phyloP scores from a whole-genome alignment of 2,329 filamentous ascomycete genomes.

The Boeremia lycopersici region DNA sequence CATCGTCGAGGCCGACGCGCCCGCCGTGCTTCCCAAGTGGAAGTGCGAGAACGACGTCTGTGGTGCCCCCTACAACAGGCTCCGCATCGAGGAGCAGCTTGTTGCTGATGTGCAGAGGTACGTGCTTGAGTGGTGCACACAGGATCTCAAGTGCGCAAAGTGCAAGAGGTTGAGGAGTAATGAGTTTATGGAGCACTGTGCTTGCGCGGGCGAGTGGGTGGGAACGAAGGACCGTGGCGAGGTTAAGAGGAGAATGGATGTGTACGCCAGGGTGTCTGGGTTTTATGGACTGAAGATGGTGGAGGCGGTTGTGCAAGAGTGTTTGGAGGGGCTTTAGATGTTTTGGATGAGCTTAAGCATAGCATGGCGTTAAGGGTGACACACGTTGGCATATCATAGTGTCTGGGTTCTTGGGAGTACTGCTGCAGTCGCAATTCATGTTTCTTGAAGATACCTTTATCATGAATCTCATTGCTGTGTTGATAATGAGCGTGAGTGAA shows the following conservation, averaged over 20 bases:
- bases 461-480: too few relatives aligned
- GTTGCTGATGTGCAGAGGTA: slow-evolving; percentile 76
- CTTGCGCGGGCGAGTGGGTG: slow-evolving; percentile 85
- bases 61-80: slow-evolving; percentile 73
- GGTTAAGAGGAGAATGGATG: slow-evolving; percentile 67
- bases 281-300: slow-evolving; percentile 86
- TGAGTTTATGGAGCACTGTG: slow-evolving; percentile 96
- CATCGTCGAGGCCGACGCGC: slow-evolving; percentile 31
- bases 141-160: slow-evolving; percentile 87
- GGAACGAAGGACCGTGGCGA: slow-evolving; percentile 72
- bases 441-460: too few relatives aligned
- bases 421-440: too few relatives aligned
- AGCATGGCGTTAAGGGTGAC: background rate
- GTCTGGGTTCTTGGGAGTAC: too few relatives aligned
- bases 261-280: slow-evolving; percentile 75
- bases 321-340: slow-evolving; percentile 55
- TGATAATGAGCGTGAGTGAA: too few relatives aligned
- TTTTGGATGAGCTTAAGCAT: background rate
- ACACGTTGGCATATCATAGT: too few relatives aligned
- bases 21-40: slow-evolving; percentile 68
- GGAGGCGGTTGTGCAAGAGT: slow-evolving; percentile 71
- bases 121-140: slow-evolving; percentile 80
- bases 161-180: slow-evolving; percentile 72
- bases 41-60: slow-evolving; percentile 71
- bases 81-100: slow-evolving; percentile 82